Evolutionary conservation across 2,329 filamentous ascomycete genomes (phyloP).

Genomic region (Monosporascus sp.): DNA sequence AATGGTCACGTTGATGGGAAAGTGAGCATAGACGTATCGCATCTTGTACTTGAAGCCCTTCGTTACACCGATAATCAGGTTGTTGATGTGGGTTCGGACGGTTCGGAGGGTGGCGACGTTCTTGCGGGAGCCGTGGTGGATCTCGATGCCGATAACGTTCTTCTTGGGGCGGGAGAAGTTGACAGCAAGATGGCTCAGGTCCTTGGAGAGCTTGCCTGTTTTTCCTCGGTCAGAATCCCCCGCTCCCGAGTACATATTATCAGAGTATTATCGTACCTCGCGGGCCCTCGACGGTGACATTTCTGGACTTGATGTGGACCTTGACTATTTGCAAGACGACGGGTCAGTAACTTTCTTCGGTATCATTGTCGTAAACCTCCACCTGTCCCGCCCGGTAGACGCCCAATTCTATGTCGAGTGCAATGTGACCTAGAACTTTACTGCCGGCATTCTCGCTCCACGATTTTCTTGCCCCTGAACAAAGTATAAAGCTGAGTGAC

Average conservation of each 20-base stretch:
- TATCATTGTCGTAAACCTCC: background rate
- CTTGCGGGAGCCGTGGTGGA: slow-evolving; percentile 98
- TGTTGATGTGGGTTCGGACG: slow-evolving; percentile 97
- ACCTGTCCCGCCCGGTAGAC: background rate
- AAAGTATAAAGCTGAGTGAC: slow-evolving; percentile 1
- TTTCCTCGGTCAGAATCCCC: slow-evolving; percentile 25
- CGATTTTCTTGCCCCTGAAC: background rate
- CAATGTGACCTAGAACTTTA: background rate
- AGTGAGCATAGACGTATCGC: slow-evolving; percentile 99
- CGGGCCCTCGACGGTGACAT: slow-evolving; percentile 95
- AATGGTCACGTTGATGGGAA: slow-evolving; percentile 99
- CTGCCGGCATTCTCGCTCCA: background rate
- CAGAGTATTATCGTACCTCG: slow-evolving; percentile 57
- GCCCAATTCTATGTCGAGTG: background rate
- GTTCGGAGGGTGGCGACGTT: slow-evolving; percentile 96
- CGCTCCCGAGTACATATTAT: slow-evolving; percentile 4
- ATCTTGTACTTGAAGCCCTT: slow-evolving; percentile 99
- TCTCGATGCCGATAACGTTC: slow-evolving; percentile 89
- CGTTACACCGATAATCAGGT: slow-evolving; percentile 96
- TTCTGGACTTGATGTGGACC: slow-evolving; percentile 93
- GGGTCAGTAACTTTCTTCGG: slow-evolving; percentile 27
- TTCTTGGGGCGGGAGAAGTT: slow-evolving; percentile 87
- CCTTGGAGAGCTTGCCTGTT: slow-evolving; percentile 89
- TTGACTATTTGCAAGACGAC: slow-evolving; percentile 65
- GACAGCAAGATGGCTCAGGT: slow-evolving; percentile 93